Conservation (phyloP, 2,329 filamentous ascomycete species). For the Didymella glomerata region DNA sequence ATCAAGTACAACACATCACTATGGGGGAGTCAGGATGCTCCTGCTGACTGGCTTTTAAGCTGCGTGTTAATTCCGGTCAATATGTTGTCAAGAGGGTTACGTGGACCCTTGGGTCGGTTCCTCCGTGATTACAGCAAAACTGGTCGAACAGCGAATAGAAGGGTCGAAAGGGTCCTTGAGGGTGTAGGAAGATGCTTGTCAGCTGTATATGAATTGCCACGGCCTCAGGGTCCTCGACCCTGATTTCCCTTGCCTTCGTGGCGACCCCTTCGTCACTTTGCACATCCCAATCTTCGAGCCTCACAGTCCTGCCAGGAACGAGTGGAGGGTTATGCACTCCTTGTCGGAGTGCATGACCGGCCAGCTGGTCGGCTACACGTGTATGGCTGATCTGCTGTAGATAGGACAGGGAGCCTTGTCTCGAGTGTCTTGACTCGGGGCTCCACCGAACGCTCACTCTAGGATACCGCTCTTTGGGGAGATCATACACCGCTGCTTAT, state of each 20-base stretch:
- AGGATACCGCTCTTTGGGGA: conserved; percentile 23
- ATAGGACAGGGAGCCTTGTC: conserved; percentile 13
- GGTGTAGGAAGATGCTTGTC: conserved; percentile 17
- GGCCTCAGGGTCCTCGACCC: conserved; percentile 17
- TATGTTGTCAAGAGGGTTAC: not conserved
- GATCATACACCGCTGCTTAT: conserved; percentile 20
- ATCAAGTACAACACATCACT: conserved; percentile 17
- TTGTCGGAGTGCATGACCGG: conserved; percentile 11
- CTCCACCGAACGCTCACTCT: conserved; percentile 14
- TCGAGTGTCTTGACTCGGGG: conserved; percentile 2
- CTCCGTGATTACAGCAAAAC: conserved; percentile 5
- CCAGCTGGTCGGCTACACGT: conserved; percentile 15
- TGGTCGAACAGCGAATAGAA: conserved; percentile 1
- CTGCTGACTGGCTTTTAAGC: not conserved
- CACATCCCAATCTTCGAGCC: conserved; percentile 19
- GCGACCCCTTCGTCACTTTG: conserved; percentile 7
- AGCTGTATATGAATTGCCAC: not conserved
- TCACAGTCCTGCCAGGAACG: conserved; percentile 6
- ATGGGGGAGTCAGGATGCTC: conserved; percentile 8
- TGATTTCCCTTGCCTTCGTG: conserved; percentile 9
- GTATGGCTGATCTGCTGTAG: conserved; percentile 13
- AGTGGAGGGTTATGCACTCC: conserved; percentile 10
- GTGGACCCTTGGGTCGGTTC: conserved; percentile 12
- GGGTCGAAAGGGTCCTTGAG: not conserved
- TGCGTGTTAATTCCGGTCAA: conserved; percentile 5